phyloP scores from a whole-genome alignment of 768 basidiomycete genomes.

The Botryobasidium botryosum region DNA sequence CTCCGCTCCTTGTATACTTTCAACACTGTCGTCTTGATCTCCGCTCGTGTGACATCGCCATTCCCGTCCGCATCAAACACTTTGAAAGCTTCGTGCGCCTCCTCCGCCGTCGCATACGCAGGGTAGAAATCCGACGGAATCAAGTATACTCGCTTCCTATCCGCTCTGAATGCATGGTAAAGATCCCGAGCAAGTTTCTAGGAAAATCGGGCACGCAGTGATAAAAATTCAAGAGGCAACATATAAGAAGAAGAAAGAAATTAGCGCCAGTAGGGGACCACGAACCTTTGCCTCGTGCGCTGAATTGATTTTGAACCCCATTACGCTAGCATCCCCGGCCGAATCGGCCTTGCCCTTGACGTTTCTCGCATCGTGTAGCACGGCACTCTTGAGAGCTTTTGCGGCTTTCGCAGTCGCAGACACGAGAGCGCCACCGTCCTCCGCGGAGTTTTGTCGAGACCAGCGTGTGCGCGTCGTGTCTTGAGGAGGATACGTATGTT shows the following conservation, averaged over 20 bases:
- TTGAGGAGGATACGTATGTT: no score
- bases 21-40: slow-evolving; percentile 51
- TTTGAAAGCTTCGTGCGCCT: slow-evolving; percentile 50
- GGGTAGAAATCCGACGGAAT: slow-evolving; percentile 52
- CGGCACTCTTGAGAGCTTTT: slow-evolving; percentile 45
- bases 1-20: slow-evolving; percentile 66
- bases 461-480: no score
- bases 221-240: background rate
- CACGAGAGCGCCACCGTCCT: no score
- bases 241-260: background rate
- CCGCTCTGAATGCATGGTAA: slow-evolving; percentile 34
- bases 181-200: slow-evolving; percentile 55
- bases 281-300: slow-evolving; percentile 49
- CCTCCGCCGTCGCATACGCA: slow-evolving; percentile 39
- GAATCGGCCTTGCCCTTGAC: slow-evolving; percentile 31
- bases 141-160: slow-evolving; percentile 39
- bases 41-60: slow-evolving; percentile 57
- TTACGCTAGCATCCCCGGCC: slow-evolving; percentile 18
- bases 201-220: background rate
- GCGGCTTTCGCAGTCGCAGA: slow-evolving; percentile 46
- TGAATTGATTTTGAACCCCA: slow-evolving; percentile 35
- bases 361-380: slow-evolving; percentile 62
- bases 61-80: slow-evolving; percentile 65
- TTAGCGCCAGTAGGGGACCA: background rate
- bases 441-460: no score